Conservation (phyloP, 2,329 filamentous ascomycete species). For the Trichophyton simii region DNA sequence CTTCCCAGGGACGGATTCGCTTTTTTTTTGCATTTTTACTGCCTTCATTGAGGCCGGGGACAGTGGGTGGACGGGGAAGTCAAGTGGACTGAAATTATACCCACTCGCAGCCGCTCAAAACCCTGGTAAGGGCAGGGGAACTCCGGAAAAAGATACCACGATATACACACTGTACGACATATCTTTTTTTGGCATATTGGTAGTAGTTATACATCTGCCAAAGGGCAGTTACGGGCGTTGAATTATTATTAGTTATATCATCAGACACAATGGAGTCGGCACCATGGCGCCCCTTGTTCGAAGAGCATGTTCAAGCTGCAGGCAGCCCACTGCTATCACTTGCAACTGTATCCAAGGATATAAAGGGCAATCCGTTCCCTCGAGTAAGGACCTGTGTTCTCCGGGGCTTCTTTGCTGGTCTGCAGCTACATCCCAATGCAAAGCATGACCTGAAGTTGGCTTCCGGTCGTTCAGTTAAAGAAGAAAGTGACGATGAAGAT, state of each 20-base stretch:
- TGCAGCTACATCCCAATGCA: conserved; percentile 51
- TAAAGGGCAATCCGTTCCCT: conserved; percentile 21
- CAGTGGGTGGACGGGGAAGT: neutral
- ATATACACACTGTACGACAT: neutral
- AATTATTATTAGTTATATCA: too few species aligned
- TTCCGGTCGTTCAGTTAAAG: conserved; percentile 2
- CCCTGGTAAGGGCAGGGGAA: neutral
- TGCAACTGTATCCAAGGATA: conserved; percentile 6
- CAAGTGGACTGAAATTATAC: neutral
- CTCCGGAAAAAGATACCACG: neutral
- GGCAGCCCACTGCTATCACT: conserved; percentile 10
- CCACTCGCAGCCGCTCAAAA: neutral
- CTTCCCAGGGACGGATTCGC: conserved; percentile 26
- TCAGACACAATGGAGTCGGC: conserved; percentile 2
- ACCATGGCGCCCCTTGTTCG: conserved; percentile 10
- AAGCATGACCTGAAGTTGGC: conserved; percentile 51
- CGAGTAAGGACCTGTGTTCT: conserved; percentile 69
- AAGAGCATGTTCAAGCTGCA: conserved; percentile 5
- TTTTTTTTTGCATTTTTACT: conserved; percentile 8
- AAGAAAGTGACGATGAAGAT: neutral
- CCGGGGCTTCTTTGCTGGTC: conserved; percentile 67
- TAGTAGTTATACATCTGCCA: neutral
- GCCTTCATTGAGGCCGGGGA: neutral
- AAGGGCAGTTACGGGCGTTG: too few species aligned
- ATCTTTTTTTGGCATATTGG: neutral